Evolutionary conservation across 208 protist species (phyloP).

Genomic region (Blechomonas ayalai): DNA sequence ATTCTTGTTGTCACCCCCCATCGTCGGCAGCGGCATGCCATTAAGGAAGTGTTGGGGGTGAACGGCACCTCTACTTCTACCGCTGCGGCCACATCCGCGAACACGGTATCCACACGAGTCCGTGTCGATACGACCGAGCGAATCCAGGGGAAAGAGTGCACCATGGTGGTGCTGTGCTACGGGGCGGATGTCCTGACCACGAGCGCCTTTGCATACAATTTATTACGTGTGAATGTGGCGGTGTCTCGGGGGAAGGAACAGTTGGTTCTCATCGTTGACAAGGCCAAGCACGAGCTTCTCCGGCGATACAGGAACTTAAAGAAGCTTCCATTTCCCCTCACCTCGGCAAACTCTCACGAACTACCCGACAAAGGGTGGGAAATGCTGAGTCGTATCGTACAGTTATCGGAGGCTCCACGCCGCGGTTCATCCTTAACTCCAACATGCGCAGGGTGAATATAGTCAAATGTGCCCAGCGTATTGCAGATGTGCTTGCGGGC

Average conservation of each 20-base stretch:
- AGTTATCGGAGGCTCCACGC: no score
- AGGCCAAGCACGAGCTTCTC: no score
- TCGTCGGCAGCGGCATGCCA: slow-evolving; percentile 2
- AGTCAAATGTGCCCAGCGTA: no score
- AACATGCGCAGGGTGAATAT: no score
- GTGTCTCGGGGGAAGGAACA: slow-evolving; percentile 4
- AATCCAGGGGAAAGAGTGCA: slow-evolving; percentile 8
- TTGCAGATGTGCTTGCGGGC: no score
- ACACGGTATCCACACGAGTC: neutral
- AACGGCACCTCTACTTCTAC: no score
- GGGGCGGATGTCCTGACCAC: neutral
- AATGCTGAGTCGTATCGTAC: no score
- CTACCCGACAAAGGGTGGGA: no score
- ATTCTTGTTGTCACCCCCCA: slow-evolving; percentile 7
- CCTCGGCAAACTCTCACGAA: no score
- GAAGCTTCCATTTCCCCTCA: no score
- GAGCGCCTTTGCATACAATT: slow-evolving; percentile 5
- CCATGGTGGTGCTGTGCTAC: slow-evolving; percentile 9
- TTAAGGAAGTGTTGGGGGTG: neutral
- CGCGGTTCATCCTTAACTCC: no score
- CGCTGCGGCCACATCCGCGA: neutral
- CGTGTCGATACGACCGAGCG: slow-evolving; percentile 6
- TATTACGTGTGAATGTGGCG: slow-evolving; percentile 12
- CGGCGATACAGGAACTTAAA: no score
- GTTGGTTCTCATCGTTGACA: slow-evolving; percentile 5